A percentile compares a stretch with the other conserved stretches of the same genome.
These are phyloP conservation scores for Helicocarpus griseus DNA, from an alignment of 2,329 filamentous ascomycete genomes.

Conservation along the genomic window DNA sequence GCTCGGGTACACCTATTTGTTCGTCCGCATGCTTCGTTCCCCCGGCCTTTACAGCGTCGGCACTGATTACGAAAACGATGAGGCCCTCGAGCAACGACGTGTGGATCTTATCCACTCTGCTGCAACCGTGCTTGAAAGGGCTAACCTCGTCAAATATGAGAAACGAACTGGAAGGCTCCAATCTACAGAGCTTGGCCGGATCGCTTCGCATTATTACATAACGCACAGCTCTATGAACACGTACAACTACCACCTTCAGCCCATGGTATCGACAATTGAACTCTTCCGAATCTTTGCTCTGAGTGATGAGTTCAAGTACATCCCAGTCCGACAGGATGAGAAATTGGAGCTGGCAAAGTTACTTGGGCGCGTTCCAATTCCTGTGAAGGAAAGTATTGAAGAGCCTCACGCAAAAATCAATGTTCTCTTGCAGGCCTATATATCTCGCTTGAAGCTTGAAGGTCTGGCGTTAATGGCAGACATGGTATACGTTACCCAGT, in stretches of 20 bases:
- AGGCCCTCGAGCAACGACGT: conserved; percentile 84
- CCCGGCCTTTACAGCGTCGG: conserved; percentile 93
- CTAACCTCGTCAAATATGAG: conserved; percentile 87
- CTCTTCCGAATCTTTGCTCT: conserved; percentile 93
- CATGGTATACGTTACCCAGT: conserved; percentile 97
- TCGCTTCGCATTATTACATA: conserved; percentile 98
- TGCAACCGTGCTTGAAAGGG: conserved; percentile 74
- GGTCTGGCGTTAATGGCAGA: conserved; percentile 95
- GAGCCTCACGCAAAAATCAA: conserved; percentile 98
- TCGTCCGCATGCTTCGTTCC: conserved; percentile 92
- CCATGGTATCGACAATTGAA: conserved; percentile 85
- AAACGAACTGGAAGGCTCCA: conserved; percentile 83
- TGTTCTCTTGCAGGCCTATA: conserved; percentile 90
- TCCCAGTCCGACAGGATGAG: conserved; percentile 93
- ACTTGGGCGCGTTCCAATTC: conserved; percentile 80
- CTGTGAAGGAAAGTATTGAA: conserved; percentile 95
- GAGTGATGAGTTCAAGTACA: conserved; percentile 98
- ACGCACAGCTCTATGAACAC: conserved; percentile 93
- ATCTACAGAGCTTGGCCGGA: conserved; percentile 85
- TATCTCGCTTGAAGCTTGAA: conserved; percentile 86
- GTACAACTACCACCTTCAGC: conserved; percentile 91
- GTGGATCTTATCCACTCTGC: conserved; percentile 97
- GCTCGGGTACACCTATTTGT: conserved; percentile 96
- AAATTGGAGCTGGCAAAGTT: conserved; percentile 93
- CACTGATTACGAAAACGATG: conserved; percentile 88